Conservation (phyloP, 352 stramenopile species). For the Phytophthora parvispora region DNA sequence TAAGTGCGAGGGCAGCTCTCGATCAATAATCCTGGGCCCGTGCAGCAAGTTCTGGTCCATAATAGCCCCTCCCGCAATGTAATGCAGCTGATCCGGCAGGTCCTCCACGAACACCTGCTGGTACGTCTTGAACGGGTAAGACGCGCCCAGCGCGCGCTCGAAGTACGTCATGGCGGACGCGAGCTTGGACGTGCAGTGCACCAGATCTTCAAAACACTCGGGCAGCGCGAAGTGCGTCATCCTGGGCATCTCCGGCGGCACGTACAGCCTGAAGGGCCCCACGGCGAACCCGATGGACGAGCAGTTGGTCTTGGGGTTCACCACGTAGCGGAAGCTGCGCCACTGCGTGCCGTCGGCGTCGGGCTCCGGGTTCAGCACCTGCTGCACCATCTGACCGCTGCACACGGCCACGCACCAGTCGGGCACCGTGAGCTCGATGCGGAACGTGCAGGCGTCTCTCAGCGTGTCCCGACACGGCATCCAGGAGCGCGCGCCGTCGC, state of each 20-base stretch:
- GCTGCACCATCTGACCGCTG: constrained; percentile 88
- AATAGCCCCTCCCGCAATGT: constrained; percentile 72
- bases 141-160: constrained; percentile 71
- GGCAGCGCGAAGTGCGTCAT: constrained; percentile 90
- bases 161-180: constrained; percentile 85
- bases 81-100: constrained; percentile 76
- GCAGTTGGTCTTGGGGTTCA: constrained; percentile 87
- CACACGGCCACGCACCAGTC: constrained; percentile 87
- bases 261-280: constrained; percentile 80
- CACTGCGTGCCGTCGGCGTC: constrained; percentile 55
- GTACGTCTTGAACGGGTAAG: constrained; percentile 90
- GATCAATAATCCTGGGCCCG: constrained; percentile 84
- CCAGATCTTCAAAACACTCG: constrained; percentile 80
- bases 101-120: constrained; percentile 91
- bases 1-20: constrained; percentile 84
- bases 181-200: constrained; percentile 79
- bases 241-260: constrained; percentile 77
- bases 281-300: constrained; percentile 86
- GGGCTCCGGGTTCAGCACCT: constrained; percentile 69
- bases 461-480: constrained; percentile 88
- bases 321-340: constrained; percentile 80
- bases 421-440: constrained; percentile 83
- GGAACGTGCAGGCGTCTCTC: constrained; percentile 75
- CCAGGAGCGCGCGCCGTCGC: constrained; percentile 85
- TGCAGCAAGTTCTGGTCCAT: constrained; percentile 86